Evolutionary conservation across 352 stramenopile genomes (phyloP).

Genomic region (Pythium scleroteichum): DNA sequence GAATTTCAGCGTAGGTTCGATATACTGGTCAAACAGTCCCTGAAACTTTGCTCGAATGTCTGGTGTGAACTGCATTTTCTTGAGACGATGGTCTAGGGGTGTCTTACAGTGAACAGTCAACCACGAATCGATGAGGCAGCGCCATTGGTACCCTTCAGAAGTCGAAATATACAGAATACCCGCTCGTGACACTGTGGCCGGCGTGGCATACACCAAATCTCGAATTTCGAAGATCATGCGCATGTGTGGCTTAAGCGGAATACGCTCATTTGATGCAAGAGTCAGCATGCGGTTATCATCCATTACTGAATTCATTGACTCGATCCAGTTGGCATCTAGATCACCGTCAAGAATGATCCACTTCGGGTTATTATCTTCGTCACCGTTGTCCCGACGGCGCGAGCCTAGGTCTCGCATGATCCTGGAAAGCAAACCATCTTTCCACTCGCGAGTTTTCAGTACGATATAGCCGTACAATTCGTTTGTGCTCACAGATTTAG

Average conservation of each 20-base stretch:
- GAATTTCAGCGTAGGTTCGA: constrained; percentile 91
- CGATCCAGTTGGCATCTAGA: constrained; percentile 97
- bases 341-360: constrained; percentile 98
- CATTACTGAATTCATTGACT: constrained; percentile 98
- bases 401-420: constrained; percentile 96
- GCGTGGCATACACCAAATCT: constrained; percentile 94
- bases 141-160: constrained; percentile 94
- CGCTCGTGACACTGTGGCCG: constrained; percentile 93
- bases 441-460: constrained; percentile 95
- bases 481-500: constrained; percentile 95
- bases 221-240: constrained; percentile 98
- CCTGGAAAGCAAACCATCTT: constrained; percentile 93
- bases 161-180: constrained; percentile 97
- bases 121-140: constrained; percentile 93
- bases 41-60: constrained; percentile 83
- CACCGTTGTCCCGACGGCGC: constrained; percentile 84
- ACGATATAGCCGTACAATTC: constrained; percentile 97
- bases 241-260: constrained; percentile 96
- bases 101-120: constrained; percentile 76
- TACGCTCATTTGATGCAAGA: constrained; percentile 95
- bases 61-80: constrained; percentile 75
- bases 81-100: constrained; percentile 61
- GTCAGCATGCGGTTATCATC: constrained; percentile 97
- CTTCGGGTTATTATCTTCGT: constrained; percentile 93
- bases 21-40: constrained; percentile 91